Percentiles rank a stretch among this genome's conserved stretches.
phyloP scores from a whole-genome alignment of 345 rosid genomes.

The Syzygium oleosum region DNA sequence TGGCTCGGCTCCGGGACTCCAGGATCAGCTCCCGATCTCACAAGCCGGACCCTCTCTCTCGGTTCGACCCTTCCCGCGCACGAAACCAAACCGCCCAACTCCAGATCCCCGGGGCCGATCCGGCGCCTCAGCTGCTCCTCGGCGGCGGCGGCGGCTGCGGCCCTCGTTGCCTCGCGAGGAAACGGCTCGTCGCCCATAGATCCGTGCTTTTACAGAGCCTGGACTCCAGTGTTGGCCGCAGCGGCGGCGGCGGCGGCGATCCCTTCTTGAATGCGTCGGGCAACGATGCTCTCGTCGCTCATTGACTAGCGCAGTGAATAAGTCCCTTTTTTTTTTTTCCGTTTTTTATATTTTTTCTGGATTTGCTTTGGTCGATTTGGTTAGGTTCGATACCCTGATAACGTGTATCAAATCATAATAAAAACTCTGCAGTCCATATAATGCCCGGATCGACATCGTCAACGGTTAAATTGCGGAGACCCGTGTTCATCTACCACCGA shows the following conservation, averaged over 20 bases:
- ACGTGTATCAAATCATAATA: not conserved
- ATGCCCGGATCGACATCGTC: not conserved
- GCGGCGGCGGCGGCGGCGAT: slow-evolving; percentile 6
- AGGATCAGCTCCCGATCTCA: slow-evolving; percentile 39
- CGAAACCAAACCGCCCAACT: slow-evolving; percentile 1
- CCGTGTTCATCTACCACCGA: not conserved
- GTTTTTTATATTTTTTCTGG: not conserved
- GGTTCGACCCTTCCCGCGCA: slow-evolving; percentile 1
- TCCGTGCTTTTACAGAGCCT: slow-evolving; percentile 20
- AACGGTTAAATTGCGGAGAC: not conserved
- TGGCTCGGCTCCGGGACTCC: slow-evolving; percentile 49
- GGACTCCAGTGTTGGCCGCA: slow-evolving; percentile 12
- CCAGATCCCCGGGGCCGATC: slow-evolving; percentile 20
- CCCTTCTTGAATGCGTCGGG: slow-evolving; percentile 14
- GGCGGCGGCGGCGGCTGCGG: slow-evolving; percentile 18
- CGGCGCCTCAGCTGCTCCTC: slow-evolving; percentile 29
- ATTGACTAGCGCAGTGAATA: slow-evolving; percentile 17
- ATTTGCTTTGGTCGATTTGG: not conserved
- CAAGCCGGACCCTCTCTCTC: slow-evolving; percentile 6
- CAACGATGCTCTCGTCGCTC: slow-evolving; percentile 38
- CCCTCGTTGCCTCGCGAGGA: slow-evolving; percentile 33
- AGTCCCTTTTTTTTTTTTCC: not conserved
- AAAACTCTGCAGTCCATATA: not conserved
- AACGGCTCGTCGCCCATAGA: slow-evolving; percentile 44
- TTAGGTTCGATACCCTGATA: not conserved